Percentiles rank a stretch among this genome's conserved stretches.
Conservation (phyloP, 495 filamentous ascomycete species). For the Patellaria atrata region DNA sequence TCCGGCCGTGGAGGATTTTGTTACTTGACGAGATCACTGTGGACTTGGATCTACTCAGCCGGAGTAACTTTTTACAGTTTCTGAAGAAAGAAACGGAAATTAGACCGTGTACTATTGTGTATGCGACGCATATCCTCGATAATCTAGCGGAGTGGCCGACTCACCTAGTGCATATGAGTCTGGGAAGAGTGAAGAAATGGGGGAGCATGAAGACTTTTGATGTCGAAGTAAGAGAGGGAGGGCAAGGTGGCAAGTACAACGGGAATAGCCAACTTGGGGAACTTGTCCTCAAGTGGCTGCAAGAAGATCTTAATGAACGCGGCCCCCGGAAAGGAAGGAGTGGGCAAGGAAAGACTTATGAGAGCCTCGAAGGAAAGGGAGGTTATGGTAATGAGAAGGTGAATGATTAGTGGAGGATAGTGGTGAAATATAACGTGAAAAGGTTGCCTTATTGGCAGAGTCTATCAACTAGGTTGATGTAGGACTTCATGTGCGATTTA, state of each 20-base stretch:
- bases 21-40: slow-evolving; percentile 96
- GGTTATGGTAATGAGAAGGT: slow-evolving; percentile 73
- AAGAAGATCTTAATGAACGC: slow-evolving; percentile 63
- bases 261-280: slow-evolving; percentile 62
- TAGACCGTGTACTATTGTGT: slow-evolving; percentile 79
- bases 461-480: too few relatives aligned
- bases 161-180: slow-evolving; percentile 86
- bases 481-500: too few relatives aligned
- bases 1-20: slow-evolving; percentile 84
- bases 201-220: slow-evolving; percentile 48
- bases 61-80: slow-evolving; percentile 75
- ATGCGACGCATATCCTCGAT: slow-evolving; percentile 94
- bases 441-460: too few relatives aligned
- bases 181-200: slow-evolving; percentile 74
- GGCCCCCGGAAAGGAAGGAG: slow-evolving; percentile 55
- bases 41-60: slow-evolving; percentile 75
- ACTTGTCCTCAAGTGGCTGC: slow-evolving; percentile 76
- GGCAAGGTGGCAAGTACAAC: slow-evolving; percentile 30
- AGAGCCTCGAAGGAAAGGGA: slow-evolving; percentile 48
- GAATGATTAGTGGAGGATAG: too few relatives aligned
- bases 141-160: slow-evolving; percentile 87
- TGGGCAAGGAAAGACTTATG: slow-evolving; percentile 55
- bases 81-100: slow-evolving; percentile 73
- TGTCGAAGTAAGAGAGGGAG: slow-evolving; percentile 18
- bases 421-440: too few relatives aligned